Percentiles rank a stretch among this genome's conserved stretches.
Conservation (phyloP, 2,329 filamentous ascomycete genomes). For the Colletotrichum orchidophilum region DNA sequence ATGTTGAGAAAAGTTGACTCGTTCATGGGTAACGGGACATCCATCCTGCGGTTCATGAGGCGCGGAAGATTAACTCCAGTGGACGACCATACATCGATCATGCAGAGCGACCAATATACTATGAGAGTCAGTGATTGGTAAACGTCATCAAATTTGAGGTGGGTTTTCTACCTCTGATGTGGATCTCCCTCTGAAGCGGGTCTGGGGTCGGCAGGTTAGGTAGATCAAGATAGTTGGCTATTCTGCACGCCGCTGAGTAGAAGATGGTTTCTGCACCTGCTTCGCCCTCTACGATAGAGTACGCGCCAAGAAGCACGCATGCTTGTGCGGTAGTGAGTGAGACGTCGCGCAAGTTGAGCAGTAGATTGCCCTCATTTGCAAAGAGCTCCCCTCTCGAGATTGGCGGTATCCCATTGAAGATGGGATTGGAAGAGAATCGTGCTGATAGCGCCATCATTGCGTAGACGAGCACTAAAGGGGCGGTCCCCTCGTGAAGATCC, state of each 20-base stretch:
- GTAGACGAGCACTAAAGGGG: conserved; percentile 36
- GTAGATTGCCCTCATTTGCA: conserved; percentile 36
- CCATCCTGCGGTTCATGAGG: conserved; percentile 35
- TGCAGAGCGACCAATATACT: conserved; percentile 39
- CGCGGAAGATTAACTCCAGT: conserved; percentile 37
- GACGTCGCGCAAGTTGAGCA: conserved; percentile 46
- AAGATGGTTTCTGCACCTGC: conserved; percentile 48
- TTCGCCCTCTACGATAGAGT: conserved; percentile 46
- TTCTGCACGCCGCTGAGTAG: conserved; percentile 48
- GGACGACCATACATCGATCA: conserved; percentile 38
- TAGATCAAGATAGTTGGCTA: conserved; percentile 47
- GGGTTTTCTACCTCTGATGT: conserved; percentile 40
- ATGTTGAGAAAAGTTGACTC: conserved; percentile 45
- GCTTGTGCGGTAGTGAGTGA: conserved; percentile 49
- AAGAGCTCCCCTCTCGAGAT: conserved; percentile 38
- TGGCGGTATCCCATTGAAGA: conserved; percentile 36
- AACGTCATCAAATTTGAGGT: no score
- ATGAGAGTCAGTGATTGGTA: not conserved
- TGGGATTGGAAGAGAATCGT: conserved; percentile 37
- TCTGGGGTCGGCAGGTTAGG: conserved; percentile 41
- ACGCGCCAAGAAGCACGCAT: conserved; percentile 47
- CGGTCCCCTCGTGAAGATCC: conserved; percentile 36
- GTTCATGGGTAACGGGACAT: conserved; percentile 47
- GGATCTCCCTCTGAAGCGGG: conserved; percentile 46
- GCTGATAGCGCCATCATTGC: conserved; percentile 40